Evolutionary conservation across 805 yeast species (phyloP), one percentile per base, ranked within the genome.

Genomic region (Trichomonascus vanleenenianus): DNA sequence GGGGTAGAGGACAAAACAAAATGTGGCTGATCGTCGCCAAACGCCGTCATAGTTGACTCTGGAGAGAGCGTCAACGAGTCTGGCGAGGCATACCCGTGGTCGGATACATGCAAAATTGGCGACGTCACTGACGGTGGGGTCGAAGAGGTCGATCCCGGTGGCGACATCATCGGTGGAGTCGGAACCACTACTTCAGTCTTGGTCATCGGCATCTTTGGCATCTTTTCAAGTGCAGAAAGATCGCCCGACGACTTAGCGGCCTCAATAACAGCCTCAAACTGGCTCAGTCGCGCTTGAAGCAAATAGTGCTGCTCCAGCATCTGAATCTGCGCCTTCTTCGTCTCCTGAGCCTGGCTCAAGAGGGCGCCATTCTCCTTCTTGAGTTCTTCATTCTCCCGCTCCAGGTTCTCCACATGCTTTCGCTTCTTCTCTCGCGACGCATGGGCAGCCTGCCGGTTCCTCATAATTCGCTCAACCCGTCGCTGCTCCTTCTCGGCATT

Each of bases 401-500:
- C 97, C 54, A 93, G 73, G 51, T 77, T 79, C 65, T 88, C 96
- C 47, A 93, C 83, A 61, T 91, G 95, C 60, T 81, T 78, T 62
- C 97, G 78, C 76, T 91, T 91, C 77, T 91, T 89, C 62, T 93
- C 98, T 54, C 98, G 78, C 25, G 96, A 85, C 44, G 96, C 95
- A 63, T 91, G 97, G 40, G 98, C 98, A 12, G 97, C 97, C 62
- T 91, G 83, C 60, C 97, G 78, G 66, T 91, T 91, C 62, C 98
- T 77, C 57, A 91, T 72, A 42, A 93, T 89, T 43, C 98, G 74
- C 67, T 93, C 97, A 45, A 89, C 79, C 40, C 96, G 77, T 54
- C 97, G 81, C 68, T 91, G 97, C 65, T 93, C 97, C 69, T 91
- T 93, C 68, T 91, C 97, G 67, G 89, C 96, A 55, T 85, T 78